Percentiles rank a stretch among this genome's conserved stretches.
Conservation (phyloP, 2,329 filamentous ascomycete genomes). For the Thielaviopsis ethacetica region DNA sequence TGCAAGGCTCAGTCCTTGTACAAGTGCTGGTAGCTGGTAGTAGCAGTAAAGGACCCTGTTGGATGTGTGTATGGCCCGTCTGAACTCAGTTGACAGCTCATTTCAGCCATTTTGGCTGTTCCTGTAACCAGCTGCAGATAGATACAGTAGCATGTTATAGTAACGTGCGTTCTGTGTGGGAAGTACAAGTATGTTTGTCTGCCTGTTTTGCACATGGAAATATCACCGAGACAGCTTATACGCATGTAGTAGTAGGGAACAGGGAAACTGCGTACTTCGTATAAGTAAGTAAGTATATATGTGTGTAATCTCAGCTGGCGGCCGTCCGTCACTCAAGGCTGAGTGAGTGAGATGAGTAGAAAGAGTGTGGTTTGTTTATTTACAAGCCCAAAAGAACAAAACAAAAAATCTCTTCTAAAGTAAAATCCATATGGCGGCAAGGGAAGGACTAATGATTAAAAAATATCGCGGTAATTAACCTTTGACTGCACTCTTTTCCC, state of each 20-base stretch:
- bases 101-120: background rate
- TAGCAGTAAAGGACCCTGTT: background rate
- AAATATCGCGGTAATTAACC: background rate
- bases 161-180: too few species aligned
- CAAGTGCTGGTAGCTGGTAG: too few species aligned
- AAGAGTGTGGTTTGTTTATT: background rate
- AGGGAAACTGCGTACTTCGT: too few species aligned
- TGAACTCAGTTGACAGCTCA: too few species aligned
- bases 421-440: background rate
- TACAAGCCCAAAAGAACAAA: background rate
- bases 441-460: background rate
- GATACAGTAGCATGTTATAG: too few species aligned
- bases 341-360: background rate
- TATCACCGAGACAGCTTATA: background rate
- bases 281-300: background rate
- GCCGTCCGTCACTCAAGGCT: background rate
- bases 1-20: background rate
- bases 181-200: background rate
- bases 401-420: background rate
- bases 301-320: background rate
- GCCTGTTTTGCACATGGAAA: background rate
- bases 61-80: background rate
- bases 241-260: too few species aligned
- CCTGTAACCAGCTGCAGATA: background rate
- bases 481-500: background rate